Percentiles rank a stretch among this genome's conserved stretches.
Evolutionary conservation across 2,329 filamentous ascomycete species (phyloP).

Genomic region (Ceratocystis ficicola): DNA sequence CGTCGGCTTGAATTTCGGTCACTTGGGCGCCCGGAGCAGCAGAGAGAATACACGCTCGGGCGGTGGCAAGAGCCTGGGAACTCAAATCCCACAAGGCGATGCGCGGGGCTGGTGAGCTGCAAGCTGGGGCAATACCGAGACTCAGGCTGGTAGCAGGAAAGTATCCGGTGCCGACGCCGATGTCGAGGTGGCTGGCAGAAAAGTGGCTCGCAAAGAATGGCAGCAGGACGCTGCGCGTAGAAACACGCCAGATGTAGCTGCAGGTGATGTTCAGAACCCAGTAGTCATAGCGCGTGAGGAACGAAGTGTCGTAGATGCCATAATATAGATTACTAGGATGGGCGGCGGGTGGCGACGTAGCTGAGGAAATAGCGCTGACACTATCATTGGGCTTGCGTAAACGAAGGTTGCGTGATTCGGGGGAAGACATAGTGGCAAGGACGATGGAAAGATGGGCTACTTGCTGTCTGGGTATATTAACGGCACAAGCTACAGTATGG

Average conservation of each 20-base stretch:
- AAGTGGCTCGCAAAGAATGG: slow-evolving; percentile 31
- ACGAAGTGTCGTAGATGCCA: slow-evolving; percentile 15
- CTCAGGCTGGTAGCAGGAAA: slow-evolving; percentile 29
- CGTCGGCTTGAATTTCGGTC: slow-evolving; percentile 27
- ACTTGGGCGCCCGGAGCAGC: slow-evolving; percentile 18
- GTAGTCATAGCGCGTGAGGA: slow-evolving; percentile 27
- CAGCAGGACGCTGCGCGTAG: slow-evolving; percentile 27
- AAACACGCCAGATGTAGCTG: slow-evolving; percentile 30
- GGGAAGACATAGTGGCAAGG: not conserved
- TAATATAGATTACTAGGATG: slow-evolving; percentile 14
- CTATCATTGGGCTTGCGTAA: not conserved
- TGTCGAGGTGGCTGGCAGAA: slow-evolving; percentile 31
- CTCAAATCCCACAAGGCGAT: slow-evolving; percentile 32
- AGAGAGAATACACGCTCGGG: slow-evolving; percentile 26
- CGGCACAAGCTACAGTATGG: not conserved
- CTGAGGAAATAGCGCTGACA: not conserved
- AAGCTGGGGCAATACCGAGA: slow-evolving; percentile 13
- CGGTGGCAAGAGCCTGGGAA: slow-evolving; percentile 27
- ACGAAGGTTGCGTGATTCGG: not conserved
- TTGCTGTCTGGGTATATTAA: not conserved
- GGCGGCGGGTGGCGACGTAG: slow-evolving; percentile 2
- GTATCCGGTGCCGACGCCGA: slow-evolving; percentile 33
- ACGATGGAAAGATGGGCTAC: not conserved
- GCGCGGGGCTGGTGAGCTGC: slow-evolving; percentile 24
- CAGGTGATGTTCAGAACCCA: slow-evolving; percentile 31